Evolutionary conservation across 2,329 filamentous ascomycete genomes (phyloP).

Genomic region (Cladorrhinum sp.): DNA sequence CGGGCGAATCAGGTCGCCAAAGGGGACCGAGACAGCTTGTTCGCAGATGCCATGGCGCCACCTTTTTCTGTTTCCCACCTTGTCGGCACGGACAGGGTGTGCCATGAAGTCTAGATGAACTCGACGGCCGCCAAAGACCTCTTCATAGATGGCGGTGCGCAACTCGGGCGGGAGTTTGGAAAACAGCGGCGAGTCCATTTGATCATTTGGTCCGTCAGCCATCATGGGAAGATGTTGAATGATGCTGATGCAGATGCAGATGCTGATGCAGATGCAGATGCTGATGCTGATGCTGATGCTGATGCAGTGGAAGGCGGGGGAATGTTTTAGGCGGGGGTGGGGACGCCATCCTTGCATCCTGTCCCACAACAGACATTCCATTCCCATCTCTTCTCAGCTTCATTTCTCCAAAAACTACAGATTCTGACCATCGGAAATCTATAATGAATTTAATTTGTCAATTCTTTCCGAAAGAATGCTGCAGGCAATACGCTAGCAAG

Average conservation of each 20-base stretch:
- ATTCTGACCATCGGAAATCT: not conserved
- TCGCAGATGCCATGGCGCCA: slow-evolving; percentile 21
- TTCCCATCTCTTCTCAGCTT: not conserved
- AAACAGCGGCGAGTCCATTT: slow-evolving; percentile 10
- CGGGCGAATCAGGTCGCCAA: slow-evolving; percentile 3
- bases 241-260: too few species aligned
- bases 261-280: too few species aligned
- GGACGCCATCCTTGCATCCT: not conserved
- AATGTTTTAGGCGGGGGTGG: not conserved
- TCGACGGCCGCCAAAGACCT: slow-evolving; percentile 15
- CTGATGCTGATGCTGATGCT: too few species aligned
- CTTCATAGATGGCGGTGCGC: slow-evolving; percentile 15
- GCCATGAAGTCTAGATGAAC: slow-evolving; percentile 19
- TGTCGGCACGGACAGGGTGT: slow-evolving; percentile 15
- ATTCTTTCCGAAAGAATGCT: too few species aligned
- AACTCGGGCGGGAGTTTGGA: slow-evolving; percentile 18
- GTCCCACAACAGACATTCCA: not conserved
- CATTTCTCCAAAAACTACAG: not conserved
- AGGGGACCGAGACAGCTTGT: not conserved
- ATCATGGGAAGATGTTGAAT: too few species aligned
- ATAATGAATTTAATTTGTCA: not conserved
- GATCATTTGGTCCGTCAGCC: not conserved
- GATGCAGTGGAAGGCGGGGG: not conserved
- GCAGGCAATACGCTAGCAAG: too few species aligned
- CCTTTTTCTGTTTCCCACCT: slow-evolving; percentile 13